phyloP scores from a whole-genome alignment of 2,329 filamentous ascomycete genomes.

The Penicillium olsonii region DNA sequence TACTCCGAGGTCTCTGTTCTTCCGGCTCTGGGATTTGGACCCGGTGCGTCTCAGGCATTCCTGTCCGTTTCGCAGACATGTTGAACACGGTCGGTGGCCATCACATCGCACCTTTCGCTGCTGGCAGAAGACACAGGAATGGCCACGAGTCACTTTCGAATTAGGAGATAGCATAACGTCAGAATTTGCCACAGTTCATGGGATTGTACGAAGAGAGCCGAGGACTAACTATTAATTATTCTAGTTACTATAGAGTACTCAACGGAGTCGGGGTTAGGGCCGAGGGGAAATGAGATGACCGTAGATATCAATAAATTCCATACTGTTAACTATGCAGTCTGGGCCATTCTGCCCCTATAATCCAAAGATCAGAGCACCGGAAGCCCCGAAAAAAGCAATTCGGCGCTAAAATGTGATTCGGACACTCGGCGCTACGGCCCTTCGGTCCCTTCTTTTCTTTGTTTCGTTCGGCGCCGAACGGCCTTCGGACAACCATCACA shows the following conservation, averaged over 20 bases:
- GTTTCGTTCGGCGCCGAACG: conserved; percentile 3
- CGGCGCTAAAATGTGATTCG: neutral
- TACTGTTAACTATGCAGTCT: neutral
- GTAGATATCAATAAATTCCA: neutral
- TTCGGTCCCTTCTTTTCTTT: neutral
- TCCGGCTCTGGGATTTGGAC: neutral
- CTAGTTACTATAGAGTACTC: too few species aligned
- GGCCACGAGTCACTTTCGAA: neutral
- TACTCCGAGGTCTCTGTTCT: neutral
- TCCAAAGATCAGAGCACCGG: neutral
- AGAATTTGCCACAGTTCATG: neutral
- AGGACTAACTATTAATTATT: too few species aligned
- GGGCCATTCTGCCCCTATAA: neutral
- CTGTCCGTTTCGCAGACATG: neutral
- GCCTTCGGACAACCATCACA: neutral
- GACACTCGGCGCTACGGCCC: neutral
- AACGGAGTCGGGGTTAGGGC: neutral
- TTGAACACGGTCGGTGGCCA: conserved; percentile 1
- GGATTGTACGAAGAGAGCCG: neutral
- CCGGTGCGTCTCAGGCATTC: neutral
- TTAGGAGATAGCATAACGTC: neutral
- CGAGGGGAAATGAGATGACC: neutral
- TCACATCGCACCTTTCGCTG: conserved; percentile 1
- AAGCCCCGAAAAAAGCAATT: neutral
- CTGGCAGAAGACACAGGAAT: conserved; percentile 2